Percentiles rank a stretch among this genome's conserved stretches.
phyloP scores from a whole-genome alignment of 1,284 basidiomycete species.

The Termitomyces sp. region DNA sequence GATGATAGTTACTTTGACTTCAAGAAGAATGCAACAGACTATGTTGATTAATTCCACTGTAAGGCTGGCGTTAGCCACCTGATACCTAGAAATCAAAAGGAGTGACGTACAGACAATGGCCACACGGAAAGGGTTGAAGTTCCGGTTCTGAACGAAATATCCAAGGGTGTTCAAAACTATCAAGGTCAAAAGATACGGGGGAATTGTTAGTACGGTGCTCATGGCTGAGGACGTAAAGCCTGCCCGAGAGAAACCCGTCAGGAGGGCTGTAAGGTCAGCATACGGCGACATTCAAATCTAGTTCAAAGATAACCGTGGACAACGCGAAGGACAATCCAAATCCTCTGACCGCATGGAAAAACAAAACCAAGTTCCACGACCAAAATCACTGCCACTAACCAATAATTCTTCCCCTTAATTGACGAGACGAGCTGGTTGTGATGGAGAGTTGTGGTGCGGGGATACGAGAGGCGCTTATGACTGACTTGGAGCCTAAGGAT shows the following conservation, averaged over 20 bases:
- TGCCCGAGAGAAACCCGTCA: background rate
- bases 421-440: too few species aligned
- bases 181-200: conserved; percentile 8
- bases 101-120: conserved; percentile 5
- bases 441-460: too few species aligned
- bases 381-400: background rate
- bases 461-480: too few species aligned
- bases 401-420: too few species aligned
- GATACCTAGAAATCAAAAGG: background rate
- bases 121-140: conserved; percentile 11
- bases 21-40: conserved; percentile 9
- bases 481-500: too few species aligned
- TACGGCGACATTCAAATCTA: background rate
- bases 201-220: conserved; percentile 13
- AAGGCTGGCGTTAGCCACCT: background rate
- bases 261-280: too few species aligned
- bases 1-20: conserved; percentile 8
- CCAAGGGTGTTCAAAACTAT: conserved; percentile 11
- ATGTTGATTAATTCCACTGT: conserved; percentile 12
- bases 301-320: conserved; percentile 11
- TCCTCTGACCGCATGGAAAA: conserved; percentile 13
- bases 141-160: conserved; percentile 5
- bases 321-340: conserved; percentile 11
- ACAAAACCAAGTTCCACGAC: conserved; percentile 8
- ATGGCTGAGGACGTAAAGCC: conserved; percentile 12